Evolutionary conservation across 2,329 filamentous ascomycete genomes (phyloP), one percentile per base, ranked within the genome.

Genomic region (Colletotrichum lini): DNA sequence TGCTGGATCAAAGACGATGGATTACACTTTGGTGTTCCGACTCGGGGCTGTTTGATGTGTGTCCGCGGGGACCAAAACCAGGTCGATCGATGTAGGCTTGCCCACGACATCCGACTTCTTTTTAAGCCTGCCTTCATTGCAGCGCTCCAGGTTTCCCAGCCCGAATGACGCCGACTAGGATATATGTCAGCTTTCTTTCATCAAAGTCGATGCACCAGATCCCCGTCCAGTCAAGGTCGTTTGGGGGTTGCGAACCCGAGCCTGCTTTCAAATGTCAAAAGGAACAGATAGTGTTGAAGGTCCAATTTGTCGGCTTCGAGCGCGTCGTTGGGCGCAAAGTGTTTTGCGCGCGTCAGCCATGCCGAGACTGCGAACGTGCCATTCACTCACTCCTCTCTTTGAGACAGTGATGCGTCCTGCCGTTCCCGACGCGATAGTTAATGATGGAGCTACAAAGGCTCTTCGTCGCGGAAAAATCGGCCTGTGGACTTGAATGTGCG

Each of bases 391-490:
- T 68, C 13, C 59, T 59, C 42, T 65, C 59, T 35, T 53, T 59
- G 16, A 59, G 81, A 2, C 79, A 73, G 58, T 82, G 79, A 42
- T 82, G 83, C 0, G 79, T 82, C 30, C 82, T 71, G 4, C 80
- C 80, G 65, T 83, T 81, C 63, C 82, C 81, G n/a, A 77, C 75
- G 6, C 81, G 79, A 70, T 80, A 80, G 16, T 77, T 73, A 42
- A 79, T 58, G 54, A 84, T 82, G 59, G 81, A 83, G 1, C 80
- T 81, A 13, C 74, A 73, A 15, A 81, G 75, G 50, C 65, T 57
- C 4, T 49, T 68, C 16, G 59, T 68, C 0, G 50, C 59, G 16
- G 59, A 68, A 23, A 57, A 64, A 4, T 64, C 52, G 35, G 64
- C 65, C 50, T 67, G 56, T 13, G 7, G 8, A 2, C 5, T 5